phyloP scores from a whole-genome alignment of 129 eudicot species.

The Ambrosia trifida region DNA sequence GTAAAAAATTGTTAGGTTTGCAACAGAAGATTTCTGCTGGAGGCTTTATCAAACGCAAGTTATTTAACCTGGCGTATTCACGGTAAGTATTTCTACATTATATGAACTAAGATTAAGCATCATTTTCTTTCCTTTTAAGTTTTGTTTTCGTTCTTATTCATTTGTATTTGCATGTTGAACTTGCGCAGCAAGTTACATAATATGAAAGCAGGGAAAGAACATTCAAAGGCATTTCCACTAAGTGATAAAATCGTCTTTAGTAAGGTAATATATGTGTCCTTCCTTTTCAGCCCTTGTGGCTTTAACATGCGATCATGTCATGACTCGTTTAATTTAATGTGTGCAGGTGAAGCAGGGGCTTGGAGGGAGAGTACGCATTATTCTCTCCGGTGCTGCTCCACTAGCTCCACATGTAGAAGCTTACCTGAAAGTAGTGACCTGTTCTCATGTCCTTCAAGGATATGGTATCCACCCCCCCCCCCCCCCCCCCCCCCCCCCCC shows the following conservation, averaged over 20 bases:
- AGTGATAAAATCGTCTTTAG: conserved; percentile 84
- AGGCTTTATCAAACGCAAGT: conserved; percentile 53
- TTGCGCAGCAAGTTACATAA: conserved; percentile 67
- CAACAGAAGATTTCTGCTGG: conserved; percentile 75
- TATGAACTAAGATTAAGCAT: not conserved
- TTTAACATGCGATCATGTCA: not conserved
- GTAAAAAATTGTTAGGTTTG: conserved; percentile 54
- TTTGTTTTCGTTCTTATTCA: not conserved
- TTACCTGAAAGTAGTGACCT: conserved; percentile 66
- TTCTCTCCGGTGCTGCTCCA: conserved; percentile 82
- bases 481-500: no score
- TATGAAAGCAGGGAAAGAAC: conserved; percentile 69
- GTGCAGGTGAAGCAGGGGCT: conserved; percentile 67
- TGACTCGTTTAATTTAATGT: not conserved
- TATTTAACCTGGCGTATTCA: conserved; percentile 72
- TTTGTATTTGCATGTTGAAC: conserved; percentile 4
- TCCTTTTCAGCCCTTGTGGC: not conserved
- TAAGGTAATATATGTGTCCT: conserved; percentile 51
- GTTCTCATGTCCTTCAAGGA: conserved; percentile 80
- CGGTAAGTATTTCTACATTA: conserved; percentile 45
- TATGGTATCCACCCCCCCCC: conserved; percentile 46
- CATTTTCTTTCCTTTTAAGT: not conserved
- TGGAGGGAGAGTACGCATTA: conserved; percentile 71
- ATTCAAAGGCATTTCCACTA: conserved; percentile 74
- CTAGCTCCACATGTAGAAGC: conserved; percentile 77